These are phyloP conservation scores for Saccharomycopsis olivae DNA, from an alignment of 805 yeast species.

Conservation along the genomic window DNA sequence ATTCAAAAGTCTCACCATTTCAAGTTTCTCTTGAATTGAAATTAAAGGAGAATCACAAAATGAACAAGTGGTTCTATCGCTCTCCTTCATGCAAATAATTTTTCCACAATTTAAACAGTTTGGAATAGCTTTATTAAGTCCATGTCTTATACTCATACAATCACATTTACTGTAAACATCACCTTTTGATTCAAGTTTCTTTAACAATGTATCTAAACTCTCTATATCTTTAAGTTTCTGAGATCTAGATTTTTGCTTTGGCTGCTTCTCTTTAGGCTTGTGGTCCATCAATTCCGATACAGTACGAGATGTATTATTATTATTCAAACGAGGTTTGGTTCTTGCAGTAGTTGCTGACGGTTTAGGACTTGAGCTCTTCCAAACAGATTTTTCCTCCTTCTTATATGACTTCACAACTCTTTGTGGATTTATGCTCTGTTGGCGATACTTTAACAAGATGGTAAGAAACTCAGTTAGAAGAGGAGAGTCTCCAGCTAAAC, in stretches of 20 bases:
- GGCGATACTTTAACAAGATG: constrained; percentile 15
- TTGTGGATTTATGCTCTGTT: background rate
- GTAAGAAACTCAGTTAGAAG: constrained; percentile 38
- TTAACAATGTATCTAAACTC: constrained; percentile 55
- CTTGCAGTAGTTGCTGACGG: background rate
- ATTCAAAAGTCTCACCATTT: constrained; percentile 42
- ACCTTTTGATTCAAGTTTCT: constrained; percentile 35
- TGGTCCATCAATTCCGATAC: background rate
- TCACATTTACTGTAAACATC: constrained; percentile 38
- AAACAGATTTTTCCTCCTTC: background rate
- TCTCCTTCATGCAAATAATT: constrained; percentile 83
- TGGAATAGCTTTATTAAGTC: constrained; percentile 81
- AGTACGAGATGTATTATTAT: background rate
- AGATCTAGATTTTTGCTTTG: constrained; percentile 27
- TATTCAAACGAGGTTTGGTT: background rate
- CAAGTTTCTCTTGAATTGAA: constrained; percentile 46
- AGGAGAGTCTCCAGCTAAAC: constrained; percentile 48
- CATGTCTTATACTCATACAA: constrained; percentile 84
- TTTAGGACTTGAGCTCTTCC: background rate
- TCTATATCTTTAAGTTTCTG: constrained; percentile 43
- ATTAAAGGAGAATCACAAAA: constrained; percentile 66
- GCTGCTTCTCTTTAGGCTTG: constrained; percentile 6
- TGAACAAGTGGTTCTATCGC: constrained; percentile 73
- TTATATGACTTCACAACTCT: background rate
- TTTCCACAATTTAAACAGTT: constrained; percentile 93